Percentiles rank a stretch among this genome's conserved stretches.
Evolutionary conservation across 2,329 filamentous ascomycete species (phyloP).

Genomic region (Grosmannia huntii): DNA sequence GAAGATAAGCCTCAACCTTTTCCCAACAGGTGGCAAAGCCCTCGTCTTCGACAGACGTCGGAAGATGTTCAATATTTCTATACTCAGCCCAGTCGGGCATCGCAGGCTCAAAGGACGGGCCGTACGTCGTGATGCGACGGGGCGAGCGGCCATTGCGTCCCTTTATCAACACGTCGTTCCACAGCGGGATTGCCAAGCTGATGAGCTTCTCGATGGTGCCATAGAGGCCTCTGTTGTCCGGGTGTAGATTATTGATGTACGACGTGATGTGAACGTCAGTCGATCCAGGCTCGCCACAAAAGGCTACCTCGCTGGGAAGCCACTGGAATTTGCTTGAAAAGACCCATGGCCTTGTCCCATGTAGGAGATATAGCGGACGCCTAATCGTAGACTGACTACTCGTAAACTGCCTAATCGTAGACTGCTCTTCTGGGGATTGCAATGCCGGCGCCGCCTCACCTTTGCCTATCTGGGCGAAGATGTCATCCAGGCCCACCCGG

Average conservation of each 20-base stretch:
- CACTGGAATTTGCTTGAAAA: slow-evolving; percentile 18
- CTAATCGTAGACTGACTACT: no score
- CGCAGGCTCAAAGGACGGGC: background rate
- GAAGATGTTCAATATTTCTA: background rate
- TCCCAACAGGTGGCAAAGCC: background rate
- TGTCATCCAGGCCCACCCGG: slow-evolving; percentile 16
- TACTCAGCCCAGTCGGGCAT: background rate
- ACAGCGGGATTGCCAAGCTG: slow-evolving; percentile 23
- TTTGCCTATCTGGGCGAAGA: slow-evolving; percentile 13
- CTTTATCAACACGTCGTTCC: slow-evolving; percentile 20
- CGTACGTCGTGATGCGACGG: background rate
- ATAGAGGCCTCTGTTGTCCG: slow-evolving; percentile 20
- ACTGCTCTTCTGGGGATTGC: no score
- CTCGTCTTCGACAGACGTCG: background rate
- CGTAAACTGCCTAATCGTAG: background rate
- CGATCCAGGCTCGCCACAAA: slow-evolving; percentile 11
- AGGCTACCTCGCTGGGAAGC: slow-evolving; percentile 24
- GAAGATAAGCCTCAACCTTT: background rate
- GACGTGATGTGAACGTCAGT: slow-evolving; percentile 17
- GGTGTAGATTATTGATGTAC: slow-evolving; percentile 33
- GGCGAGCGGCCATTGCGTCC: background rate
- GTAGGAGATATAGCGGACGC: no score
- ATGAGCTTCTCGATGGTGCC: slow-evolving; percentile 22
- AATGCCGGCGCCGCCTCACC: slow-evolving; percentile 6
- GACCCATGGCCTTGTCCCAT: background rate